Percentiles rank a stretch among this genome's conserved stretches.
Evolutionary conservation across 306 rosid species (phyloP).

Genomic region (Glycine tomentella): DNA sequence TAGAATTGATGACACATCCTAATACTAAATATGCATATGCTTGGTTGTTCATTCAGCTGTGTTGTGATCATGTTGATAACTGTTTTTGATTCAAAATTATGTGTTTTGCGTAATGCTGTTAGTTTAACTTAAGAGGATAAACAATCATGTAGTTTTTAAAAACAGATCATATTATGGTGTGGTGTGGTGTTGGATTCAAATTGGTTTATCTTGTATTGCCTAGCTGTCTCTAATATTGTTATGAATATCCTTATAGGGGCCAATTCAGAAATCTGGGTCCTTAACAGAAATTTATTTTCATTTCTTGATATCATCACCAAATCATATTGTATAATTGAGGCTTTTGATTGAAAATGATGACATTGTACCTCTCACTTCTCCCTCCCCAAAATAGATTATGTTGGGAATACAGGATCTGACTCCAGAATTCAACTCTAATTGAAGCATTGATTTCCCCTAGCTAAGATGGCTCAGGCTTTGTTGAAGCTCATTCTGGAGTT

Average conservation of each 20-base stretch:
- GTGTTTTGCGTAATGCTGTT: conserved; percentile 2
- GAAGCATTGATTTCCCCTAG: no score
- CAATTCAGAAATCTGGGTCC: neutral
- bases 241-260: neutral
- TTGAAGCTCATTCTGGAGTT: no score
- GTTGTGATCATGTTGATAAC: neutral
- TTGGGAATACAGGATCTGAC: neutral
- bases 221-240: neutral
- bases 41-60: neutral
- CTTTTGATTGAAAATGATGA: neutral
- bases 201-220: neutral
- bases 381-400: neutral
- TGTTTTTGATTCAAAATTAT: conserved; percentile 8
- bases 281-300: neutral
- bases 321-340: neutral
- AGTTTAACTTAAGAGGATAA: conserved; percentile 12
- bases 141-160: neutral
- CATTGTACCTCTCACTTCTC: neutral
- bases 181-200: no score
- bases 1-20: conserved; percentile 22
- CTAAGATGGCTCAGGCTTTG: no score
- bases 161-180: no score
- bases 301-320: conserved; percentile 9
- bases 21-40: conserved; percentile 5
- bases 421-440: neutral